Evolutionary conservation across 2,329 filamentous ascomycete genomes (phyloP), one percentile per base, ranked within the genome.

Genomic region (Neurospora sp.): DNA sequence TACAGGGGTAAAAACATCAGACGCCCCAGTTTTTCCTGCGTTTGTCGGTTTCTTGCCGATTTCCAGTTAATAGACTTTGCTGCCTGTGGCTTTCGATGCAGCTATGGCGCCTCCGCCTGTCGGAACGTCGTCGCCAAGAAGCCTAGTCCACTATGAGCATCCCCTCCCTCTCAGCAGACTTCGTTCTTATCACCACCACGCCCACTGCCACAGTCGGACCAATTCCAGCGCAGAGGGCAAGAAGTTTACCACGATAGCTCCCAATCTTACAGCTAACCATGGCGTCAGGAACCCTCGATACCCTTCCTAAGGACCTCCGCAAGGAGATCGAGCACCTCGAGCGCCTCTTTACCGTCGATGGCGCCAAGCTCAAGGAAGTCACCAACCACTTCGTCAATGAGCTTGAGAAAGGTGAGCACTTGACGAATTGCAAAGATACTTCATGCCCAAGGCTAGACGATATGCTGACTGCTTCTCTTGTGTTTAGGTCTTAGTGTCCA

Each of bases 351-450:
- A 91, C 90, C 11, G 89, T 98, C 66, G 87, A 91, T 74, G 86
- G 86, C 0, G 82, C 86, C 43, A 97, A 92, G 84, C 88, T 98
- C 70, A 98, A 98, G 87, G 82, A 91, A 74, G 94, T 99, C 77
- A 95, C 93, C 58, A 85, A 92, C 68, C 95, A 97, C 80, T 99
- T 99, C 79, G 86, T 96, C 68, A 86, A 86, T 40, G 96, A 99
- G 84, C 87, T 99, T 69, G 87, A 90, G 73, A 97, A 97, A 82
- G 93, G 92, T 91, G 79, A 73, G 82, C 15, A 8, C 36, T 66
- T 3, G 1, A 62, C 23, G 28, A n/a, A 17, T 7, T 33, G 52
- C 52, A 33, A 62, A 62, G 23, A 62, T 36, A 33, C 13, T 62
- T 36, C 28, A 17, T 36, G 28, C 17, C 52, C 23, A n/a, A 2